Evolutionary conservation across 2,329 filamentous ascomycete species (phyloP), one percentile per base, ranked within the genome.

Genomic region (Penicillium sp.): DNA sequence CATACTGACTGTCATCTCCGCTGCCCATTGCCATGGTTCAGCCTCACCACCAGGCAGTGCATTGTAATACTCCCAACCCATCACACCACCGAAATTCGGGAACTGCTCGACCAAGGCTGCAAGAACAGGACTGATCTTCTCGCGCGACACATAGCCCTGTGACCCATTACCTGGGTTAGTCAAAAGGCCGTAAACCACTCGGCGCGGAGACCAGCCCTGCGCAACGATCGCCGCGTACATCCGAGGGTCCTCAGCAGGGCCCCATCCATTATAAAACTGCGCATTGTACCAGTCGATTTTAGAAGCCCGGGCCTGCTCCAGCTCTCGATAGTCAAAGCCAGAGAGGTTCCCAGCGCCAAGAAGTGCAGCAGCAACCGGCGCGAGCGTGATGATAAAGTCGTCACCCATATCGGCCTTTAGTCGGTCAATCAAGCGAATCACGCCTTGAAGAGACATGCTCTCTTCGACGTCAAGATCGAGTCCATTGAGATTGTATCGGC

Each of bases 51-150:
- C 88, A 0, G 90, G 89, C 56, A 86, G 72, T 54, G 88, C 85
- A 77, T 96, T 96, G 77, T 93, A 96, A 72, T 95, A 96, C 77
- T 97, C 93, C 93, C 93, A 97, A 2, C 91, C 91, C 87, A 95
- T 95, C 7, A 97, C 86, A 1, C 93, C 93, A 0, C 92, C 93
- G 71, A 96, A 95, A 1, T 78, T 77, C 1, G 84, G 83, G 66
- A 90, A 90, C 57, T 80, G 80, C 35, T 83, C 77, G 35, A 82
- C 76, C 62, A 92, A 70, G 41, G 79, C 69, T 29, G 80, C 79
- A 45, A 91, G 71, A 21, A 88, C 84, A 19, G 79, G 76, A 11
- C 80, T 79, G 24, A 90, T 75, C 14, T 80, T 72, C 46, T 83
- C 80, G 56, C 85, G 82, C 1, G 83, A 79, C 1, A 93, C 85